These are phyloP conservation scores for Cryptococcus jaspeensis DNA, from an alignment of 1,284 basidiomycete genomes.

Conservation along the genomic window DNA sequence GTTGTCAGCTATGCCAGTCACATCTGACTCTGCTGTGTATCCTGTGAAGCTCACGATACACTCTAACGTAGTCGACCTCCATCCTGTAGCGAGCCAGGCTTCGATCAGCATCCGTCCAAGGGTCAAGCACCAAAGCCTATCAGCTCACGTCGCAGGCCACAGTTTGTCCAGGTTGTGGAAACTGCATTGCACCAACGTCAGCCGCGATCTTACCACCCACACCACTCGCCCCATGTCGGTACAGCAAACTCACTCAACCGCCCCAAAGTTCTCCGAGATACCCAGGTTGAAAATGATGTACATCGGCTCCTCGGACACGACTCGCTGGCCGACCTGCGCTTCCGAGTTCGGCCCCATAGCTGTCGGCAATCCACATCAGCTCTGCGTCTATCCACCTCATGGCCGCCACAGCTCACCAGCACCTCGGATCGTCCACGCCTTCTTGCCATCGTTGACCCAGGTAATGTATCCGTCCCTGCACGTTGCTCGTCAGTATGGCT, in stretches of 20 bases:
- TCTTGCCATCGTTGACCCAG: conserved; percentile 67
- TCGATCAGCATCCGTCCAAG: too few species aligned
- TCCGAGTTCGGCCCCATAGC: conserved; percentile 69
- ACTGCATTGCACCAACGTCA: conserved; percentile 19
- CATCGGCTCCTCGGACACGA: conserved; percentile 82
- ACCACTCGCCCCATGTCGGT: not conserved
- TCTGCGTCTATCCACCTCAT: not conserved
- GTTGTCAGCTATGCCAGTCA: conserved; percentile 3
- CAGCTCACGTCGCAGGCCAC: conserved; percentile 38
- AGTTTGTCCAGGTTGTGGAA: conserved; percentile 37
- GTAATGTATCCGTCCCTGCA: conserved; percentile 66
- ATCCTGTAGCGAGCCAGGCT: conserved; percentile 19
- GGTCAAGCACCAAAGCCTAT: not conserved
- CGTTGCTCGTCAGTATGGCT: not conserved
- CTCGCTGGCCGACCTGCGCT: conserved; percentile 69
- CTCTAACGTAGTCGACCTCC: conserved; percentile 49
- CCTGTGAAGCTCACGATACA: conserved; percentile 42
- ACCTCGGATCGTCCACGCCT: conserved; percentile 74
- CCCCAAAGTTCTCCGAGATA: conserved; percentile 74
- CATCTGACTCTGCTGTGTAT: not conserved
- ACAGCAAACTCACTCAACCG: conserved; percentile 56
- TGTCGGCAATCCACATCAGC: not conserved
- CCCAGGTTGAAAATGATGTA: conserved; percentile 60
- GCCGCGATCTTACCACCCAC: too few species aligned
- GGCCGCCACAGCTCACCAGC: conserved; percentile 27